These are phyloP conservation scores for Coccomyxa subellipsoidea DNA, from an alignment of 163 green algal genomes.

Conservation along the genomic window DNA sequence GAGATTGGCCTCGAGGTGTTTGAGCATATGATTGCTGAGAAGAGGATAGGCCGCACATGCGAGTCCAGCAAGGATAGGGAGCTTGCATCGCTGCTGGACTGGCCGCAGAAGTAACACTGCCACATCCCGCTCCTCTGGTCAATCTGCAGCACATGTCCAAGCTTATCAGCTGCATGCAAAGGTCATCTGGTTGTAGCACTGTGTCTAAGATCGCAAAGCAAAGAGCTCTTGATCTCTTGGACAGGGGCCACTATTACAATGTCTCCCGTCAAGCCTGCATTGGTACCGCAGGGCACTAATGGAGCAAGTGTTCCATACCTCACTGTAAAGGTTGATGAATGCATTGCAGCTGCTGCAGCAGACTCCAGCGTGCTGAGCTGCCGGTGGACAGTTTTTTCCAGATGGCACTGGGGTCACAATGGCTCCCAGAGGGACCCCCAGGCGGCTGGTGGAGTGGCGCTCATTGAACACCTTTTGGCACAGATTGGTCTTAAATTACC, in stretches of 20 bases:
- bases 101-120: conserved; percentile 6
- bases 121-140: background rate
- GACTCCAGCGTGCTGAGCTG: background rate
- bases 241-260: too few species aligned
- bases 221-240: too few species aligned
- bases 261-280: background rate
- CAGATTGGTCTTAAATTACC: too few species aligned
- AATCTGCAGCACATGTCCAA: background rate
- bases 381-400: background rate
- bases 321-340: conserved; percentile 1
- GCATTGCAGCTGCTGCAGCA: background rate
- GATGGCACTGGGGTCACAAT: background rate
- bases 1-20: too few species aligned
- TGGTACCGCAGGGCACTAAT: background rate
- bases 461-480: conserved; percentile 5
- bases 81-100: background rate
- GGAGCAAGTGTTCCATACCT: background rate
- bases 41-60: background rate
- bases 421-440: background rate
- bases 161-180: too few species aligned
- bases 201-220: too few species aligned
- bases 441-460: background rate
- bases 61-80: background rate
- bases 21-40: too few species aligned
- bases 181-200: too few species aligned